Conservation (phyloP, 352 stramenopile genomes). For the Phytophthora hybrid region DNA sequence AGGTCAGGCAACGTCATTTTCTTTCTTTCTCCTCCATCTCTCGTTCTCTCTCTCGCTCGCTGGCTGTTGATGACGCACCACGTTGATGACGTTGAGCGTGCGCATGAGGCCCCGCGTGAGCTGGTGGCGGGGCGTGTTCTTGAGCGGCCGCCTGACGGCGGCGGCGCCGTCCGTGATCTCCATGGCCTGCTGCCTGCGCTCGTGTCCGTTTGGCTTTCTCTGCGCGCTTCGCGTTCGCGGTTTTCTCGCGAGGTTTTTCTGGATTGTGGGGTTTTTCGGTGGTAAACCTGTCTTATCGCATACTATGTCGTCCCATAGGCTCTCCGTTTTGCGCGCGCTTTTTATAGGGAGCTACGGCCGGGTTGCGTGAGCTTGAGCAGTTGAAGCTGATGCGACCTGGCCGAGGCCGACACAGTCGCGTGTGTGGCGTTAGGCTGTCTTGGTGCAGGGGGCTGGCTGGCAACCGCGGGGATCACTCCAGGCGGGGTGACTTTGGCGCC, state of each 20-base stretch:
- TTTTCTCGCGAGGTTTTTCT: constrained; percentile 44
- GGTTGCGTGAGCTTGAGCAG: not conserved
- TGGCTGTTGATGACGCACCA: constrained; percentile 47
- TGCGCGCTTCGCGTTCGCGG: constrained; percentile 13
- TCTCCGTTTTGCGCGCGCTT: constrained; percentile 30
- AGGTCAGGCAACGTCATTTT: constrained; percentile 3
- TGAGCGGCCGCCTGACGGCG: constrained; percentile 37
- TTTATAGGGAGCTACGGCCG: constrained; percentile 5
- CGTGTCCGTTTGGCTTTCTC: constrained; percentile 33
- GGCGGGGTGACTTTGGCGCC: constrained; percentile 7
- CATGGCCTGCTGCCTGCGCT: constrained; percentile 25
- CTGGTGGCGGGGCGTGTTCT: constrained; percentile 65
- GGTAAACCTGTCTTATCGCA: constrained; percentile 17
- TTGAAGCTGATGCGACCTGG: constrained; percentile 1
- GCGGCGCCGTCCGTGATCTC: constrained; percentile 28
- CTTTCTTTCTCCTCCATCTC: too few relatives aligned
- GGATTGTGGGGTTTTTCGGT: constrained; percentile 37
- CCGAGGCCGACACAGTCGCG: constrained; percentile 1
- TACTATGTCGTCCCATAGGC: constrained; percentile 6
- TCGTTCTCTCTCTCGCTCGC: not conserved
- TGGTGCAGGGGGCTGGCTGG: not conserved
- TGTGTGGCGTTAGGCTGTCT: not conserved
- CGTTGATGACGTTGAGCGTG: constrained; percentile 98
- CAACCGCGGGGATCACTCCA: not conserved
- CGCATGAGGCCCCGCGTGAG: constrained; percentile 95